Base-by-base conservation (phyloP, 441 rosid species). In the Populus hybrid region DNA sequence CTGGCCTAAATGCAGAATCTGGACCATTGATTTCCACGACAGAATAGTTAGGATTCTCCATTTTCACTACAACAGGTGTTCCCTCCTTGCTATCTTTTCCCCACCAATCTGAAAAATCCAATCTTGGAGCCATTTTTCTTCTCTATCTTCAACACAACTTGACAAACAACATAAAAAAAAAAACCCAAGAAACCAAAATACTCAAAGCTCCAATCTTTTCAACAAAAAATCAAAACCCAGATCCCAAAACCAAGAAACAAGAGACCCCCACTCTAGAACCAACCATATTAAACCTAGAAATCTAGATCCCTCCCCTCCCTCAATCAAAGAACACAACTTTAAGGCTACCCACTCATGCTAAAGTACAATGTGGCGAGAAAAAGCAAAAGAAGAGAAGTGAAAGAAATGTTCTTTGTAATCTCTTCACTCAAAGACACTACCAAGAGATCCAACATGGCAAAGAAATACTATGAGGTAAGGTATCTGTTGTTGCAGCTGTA, bases 11-110 rank as follows among this genome's bases (percentile, higher is more conserved):
- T 72, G 97, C 93, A 71, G 93, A 85, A 86, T 94, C 98, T 72
- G 98, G 97, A 50, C 90, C 96, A 26, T 90, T 85, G 76, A 91
- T 91, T 88, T 94, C 98, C 20, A 91, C 89, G 3, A 92, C 90
- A 0, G 98, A 92, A 87, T 87, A 90, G 73, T 88, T 92, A 36
- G 97, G 96, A 78, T 89, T 91, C 84, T 89, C 97, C 97, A 94
- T 94, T 82, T 86, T 94, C 12, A 92, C 97, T 20, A 91, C 93
- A 64, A 94, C 97, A 7, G 98, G 94, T 26, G 95, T 88, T 40
- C 97, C 96, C 78, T 85, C 89, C 83, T 89, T 86, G 68, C 87
- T 83, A 8, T 91, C 90, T 76, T 87, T 92, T 24, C 84, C 83
- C 97, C 95, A 88, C 92, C 91, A 88, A 29, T 84, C 88, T 31